Evolutionary conservation across 768 basidiomycete species (phyloP).

Genomic region (Amylocystis lapponica): DNA sequence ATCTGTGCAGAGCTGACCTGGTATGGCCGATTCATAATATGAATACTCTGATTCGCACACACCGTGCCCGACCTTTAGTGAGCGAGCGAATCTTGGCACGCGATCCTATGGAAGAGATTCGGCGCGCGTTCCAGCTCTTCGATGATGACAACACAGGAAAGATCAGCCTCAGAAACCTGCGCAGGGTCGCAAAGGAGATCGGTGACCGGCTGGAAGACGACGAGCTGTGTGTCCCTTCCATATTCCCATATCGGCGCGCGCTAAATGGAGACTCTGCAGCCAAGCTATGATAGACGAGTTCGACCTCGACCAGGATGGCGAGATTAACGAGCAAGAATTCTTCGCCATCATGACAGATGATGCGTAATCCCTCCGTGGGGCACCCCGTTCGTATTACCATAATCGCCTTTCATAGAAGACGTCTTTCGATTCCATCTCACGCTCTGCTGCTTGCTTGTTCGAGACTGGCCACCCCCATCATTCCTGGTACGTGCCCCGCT

Average conservation of each 20-base stretch:
- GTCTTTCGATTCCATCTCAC: constrained; percentile 2
- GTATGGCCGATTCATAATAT: neutral
- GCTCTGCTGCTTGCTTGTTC: constrained; percentile 9
- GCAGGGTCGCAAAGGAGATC: constrained; percentile 93
- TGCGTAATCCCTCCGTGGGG: constrained; percentile 33
- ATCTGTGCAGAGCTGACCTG: neutral
- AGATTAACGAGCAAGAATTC: constrained; percentile 96
- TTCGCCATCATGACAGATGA: constrained; percentile 97
- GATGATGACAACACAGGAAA: constrained; percentile 96
- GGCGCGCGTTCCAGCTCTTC: constrained; percentile 93
- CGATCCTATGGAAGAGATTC: constrained; percentile 95
- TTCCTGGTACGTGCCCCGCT: no score
- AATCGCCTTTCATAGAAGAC: constrained; percentile 2
- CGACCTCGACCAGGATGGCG: constrained; percentile 96
- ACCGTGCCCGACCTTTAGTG: no score
- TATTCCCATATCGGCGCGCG: neutral
- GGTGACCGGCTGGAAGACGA: constrained; percentile 94
- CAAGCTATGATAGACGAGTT: constrained; percentile 99
- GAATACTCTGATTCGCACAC: neutral
- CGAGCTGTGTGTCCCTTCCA: constrained; percentile 59
- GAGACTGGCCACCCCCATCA: neutral
- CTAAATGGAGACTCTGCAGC: constrained; percentile 37
- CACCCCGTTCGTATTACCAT: no score
- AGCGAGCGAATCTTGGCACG: constrained; percentile 88
- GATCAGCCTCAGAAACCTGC: constrained; percentile 85